Conservation (phyloP, 495 filamentous ascomycete genomes). For the Elasticomyces elasticus region DNA sequence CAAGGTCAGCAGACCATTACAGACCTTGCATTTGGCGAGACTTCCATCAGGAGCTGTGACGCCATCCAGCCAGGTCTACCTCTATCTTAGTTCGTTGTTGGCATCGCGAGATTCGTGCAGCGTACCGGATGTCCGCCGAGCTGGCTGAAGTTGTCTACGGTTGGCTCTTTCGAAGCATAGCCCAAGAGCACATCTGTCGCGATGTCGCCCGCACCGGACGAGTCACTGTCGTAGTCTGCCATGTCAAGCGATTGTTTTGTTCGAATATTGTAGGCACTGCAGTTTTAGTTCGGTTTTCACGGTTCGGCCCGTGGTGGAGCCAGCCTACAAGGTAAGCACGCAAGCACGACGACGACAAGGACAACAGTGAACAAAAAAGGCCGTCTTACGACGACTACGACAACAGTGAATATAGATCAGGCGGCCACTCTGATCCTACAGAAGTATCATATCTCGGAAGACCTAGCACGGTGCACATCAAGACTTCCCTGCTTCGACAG, state of each 20-base stretch:
- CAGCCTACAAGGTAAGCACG: too few relatives aligned
- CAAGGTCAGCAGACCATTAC: conserved; percentile 71
- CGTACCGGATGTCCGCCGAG: conserved; percentile 80
- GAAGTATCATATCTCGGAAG: neutral
- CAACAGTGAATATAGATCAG: too few relatives aligned
- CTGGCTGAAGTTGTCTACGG: conserved; percentile 78
- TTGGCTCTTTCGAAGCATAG: conserved; percentile 72
- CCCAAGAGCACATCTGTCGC: conserved; percentile 87
- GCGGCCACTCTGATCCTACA: too few relatives aligned
- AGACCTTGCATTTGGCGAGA: conserved; percentile 79
- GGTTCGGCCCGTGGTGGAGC: too few relatives aligned
- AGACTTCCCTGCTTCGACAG: neutral
- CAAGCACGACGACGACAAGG: too few relatives aligned
- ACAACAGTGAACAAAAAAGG: too few relatives aligned
- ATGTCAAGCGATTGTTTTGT: conserved; percentile 36
- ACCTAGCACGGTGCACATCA: too few relatives aligned
- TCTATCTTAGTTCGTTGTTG: neutral
- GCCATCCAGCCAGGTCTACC: conserved; percentile 70
- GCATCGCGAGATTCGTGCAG: neutral
- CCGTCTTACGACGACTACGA: too few relatives aligned
- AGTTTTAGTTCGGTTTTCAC: too few relatives aligned
- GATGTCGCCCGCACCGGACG: conserved; percentile 58
- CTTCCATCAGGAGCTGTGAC: conserved; percentile 60
- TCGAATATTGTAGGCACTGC: neutral
- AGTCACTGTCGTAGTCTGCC: conserved; percentile 79